A percentile compares a stretch with the other conserved stretches of the same genome.
phyloP scores from a whole-genome alignment of 2,329 filamentous ascomycete species.

The Curvularia verruculosa region DNA sequence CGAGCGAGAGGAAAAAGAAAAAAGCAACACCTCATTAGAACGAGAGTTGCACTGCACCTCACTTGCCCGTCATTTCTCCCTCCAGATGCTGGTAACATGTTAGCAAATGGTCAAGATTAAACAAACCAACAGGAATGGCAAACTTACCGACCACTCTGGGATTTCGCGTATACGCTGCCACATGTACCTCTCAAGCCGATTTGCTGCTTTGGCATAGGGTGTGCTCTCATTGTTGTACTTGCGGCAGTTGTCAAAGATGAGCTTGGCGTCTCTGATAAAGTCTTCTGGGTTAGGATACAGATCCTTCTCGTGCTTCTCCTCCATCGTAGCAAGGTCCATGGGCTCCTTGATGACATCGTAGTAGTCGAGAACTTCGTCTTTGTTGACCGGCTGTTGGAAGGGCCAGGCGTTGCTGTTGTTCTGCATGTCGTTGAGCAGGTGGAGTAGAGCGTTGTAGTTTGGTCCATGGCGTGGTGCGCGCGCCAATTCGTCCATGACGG shows the following conservation, averaged over 20 bases:
- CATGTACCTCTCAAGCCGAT: constrained; percentile 93
- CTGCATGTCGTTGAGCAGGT: constrained; percentile 92
- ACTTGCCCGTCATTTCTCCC: constrained; percentile 40
- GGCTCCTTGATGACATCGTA: constrained; percentile 98
- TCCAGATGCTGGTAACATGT: constrained; percentile 35
- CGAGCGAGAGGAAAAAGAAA: background rate
- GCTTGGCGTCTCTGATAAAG: constrained; percentile 84
- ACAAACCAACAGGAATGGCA: background rate
- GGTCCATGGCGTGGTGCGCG: constrained; percentile 94
- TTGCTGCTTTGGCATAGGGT: constrained; percentile 92
- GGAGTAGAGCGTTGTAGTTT: constrained; percentile 92
- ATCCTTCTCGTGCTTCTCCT: constrained; percentile 91
- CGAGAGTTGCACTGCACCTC: background rate
- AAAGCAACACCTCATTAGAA: background rate
- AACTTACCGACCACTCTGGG: constrained; percentile 74
- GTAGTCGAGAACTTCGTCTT: constrained; percentile 97
- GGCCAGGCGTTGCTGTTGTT: constrained; percentile 95
- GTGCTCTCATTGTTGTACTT: constrained; percentile 97
- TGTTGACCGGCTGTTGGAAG: constrained; percentile 90
- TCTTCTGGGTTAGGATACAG: constrained; percentile 91
- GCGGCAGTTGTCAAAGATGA: constrained; percentile 94
- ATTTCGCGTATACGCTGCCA: constrained; percentile 90
- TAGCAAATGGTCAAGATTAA: background rate
- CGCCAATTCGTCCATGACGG: constrained; percentile 96
- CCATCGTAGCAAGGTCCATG: constrained; percentile 97